phyloP scores from a whole-genome alignment of 108 stramenopile genomes.

The Cyclotella sp. region DNA sequence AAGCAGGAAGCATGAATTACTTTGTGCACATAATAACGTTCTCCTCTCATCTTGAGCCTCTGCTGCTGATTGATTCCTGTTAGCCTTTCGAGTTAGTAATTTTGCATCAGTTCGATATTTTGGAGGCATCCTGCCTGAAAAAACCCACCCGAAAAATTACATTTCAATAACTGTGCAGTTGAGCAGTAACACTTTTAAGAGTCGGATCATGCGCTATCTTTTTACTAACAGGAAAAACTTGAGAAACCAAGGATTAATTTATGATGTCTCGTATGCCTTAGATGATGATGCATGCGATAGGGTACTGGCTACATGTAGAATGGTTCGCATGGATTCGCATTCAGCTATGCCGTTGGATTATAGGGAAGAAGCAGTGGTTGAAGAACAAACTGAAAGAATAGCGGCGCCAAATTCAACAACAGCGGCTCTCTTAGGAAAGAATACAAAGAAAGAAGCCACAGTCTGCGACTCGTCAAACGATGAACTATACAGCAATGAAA shows the following conservation, averaged over 20 bases:
- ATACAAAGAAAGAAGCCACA: not conserved
- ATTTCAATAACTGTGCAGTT: slow-evolving; percentile 40
- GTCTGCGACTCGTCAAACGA: slow-evolving; percentile 3
- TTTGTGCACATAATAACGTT: not conserved
- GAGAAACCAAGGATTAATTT: slow-evolving; percentile 2
- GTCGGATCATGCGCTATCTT: not conserved
- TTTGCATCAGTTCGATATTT: slow-evolving; percentile 55
- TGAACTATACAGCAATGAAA: slow-evolving; percentile 36
- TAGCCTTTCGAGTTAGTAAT: slow-evolving; percentile 38
- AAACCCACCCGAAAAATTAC: slow-evolving; percentile 60
- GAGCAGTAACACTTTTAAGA: slow-evolving; percentile 11
- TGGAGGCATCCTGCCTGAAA: slow-evolving; percentile 51
- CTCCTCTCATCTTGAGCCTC: not conserved
- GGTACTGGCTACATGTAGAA: slow-evolving; percentile 51
- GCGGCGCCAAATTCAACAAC: no score
- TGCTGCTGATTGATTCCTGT: slow-evolving; percentile 20
- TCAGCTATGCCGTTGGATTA: slow-evolving; percentile 18
- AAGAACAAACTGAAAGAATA: slow-evolving; percentile 26
- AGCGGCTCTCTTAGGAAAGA: not conserved
- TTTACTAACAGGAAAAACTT: not conserved
- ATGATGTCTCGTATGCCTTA: slow-evolving; percentile 1
- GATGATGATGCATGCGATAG: slow-evolving; percentile 61
- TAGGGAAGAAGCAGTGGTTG: not conserved
- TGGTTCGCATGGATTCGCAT: slow-evolving; percentile 45
- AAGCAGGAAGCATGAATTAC: not conserved